These are phyloP conservation scores for Aspergillus campestris DNA, from an alignment of 495 filamentous ascomycete genomes.

Conservation along the genomic window DNA sequence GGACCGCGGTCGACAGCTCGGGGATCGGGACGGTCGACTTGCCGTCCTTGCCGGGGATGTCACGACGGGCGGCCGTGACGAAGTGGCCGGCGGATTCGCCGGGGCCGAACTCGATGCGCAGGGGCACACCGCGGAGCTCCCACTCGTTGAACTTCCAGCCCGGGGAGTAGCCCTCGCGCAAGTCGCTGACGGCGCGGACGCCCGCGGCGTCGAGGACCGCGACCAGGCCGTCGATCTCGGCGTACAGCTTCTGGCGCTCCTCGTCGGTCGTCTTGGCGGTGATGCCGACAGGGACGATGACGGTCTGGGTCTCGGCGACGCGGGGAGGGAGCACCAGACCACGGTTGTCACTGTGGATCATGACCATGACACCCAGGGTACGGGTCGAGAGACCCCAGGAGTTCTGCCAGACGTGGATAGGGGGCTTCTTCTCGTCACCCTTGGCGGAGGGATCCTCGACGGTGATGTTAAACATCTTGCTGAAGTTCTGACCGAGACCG, in stretches of 20 bases:
- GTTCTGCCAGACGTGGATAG: conserved; percentile 91
- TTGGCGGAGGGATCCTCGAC: conserved; percentile 83
- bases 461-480: conserved; percentile 95
- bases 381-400: conserved; percentile 96
- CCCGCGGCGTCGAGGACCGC: conserved; percentile 54
- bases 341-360: conserved; percentile 92
- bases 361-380: conserved; percentile 94
- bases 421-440: conserved; percentile 58
- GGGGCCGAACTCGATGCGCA: conserved; percentile 91
- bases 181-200: conserved; percentile 65
- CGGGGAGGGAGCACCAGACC: conserved; percentile 86
- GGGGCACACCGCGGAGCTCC: conserved; percentile 88
- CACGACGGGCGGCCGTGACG: conserved; percentile 77
- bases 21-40: conserved; percentile 65
- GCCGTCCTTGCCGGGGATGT: conserved; percentile 59
- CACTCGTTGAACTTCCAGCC: conserved; percentile 98
- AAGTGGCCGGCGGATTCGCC: conserved; percentile 80
- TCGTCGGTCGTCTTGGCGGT: conserved; percentile 76
- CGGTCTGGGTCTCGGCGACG: conserved; percentile 75
- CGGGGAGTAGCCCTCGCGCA: conserved; percentile 78
- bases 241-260: conserved; percentile 61
- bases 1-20: conserved; percentile 60
- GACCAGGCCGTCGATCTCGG: conserved; percentile 60
- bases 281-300: conserved; percentile 90
- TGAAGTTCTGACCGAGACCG: conserved; percentile 93